These are phyloP conservation scores for Cercospora nicotianae DNA, from an alignment of 2,329 filamentous ascomycete genomes.

Conservation along the genomic window DNA sequence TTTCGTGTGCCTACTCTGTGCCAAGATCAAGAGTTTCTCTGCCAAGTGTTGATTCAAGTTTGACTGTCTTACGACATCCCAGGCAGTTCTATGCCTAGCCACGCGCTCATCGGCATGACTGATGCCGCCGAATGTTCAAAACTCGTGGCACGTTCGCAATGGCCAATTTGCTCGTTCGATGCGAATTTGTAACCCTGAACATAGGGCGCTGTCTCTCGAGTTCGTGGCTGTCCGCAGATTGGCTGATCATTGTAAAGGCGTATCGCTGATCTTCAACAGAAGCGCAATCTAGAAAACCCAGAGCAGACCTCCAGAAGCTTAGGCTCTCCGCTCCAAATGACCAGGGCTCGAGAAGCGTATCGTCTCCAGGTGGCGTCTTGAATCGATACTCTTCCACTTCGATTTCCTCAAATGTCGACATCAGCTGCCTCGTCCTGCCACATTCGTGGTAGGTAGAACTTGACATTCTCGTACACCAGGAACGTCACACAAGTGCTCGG, in stretches of 20 bases:
- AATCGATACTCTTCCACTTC: not conserved
- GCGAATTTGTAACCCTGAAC: not conserved
- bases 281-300: no score
- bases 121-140: no score
- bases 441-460: slow-evolving; percentile 61
- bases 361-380: not conserved
- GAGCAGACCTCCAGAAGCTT: no score
- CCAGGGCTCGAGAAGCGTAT: no score
- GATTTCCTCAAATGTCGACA: slow-evolving; percentile 2
- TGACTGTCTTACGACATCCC: no score
- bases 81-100: no score
- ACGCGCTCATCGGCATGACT: no score
- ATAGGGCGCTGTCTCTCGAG: not conserved
- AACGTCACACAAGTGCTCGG: slow-evolving; percentile 97
- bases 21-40: no score
- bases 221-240: not conserved
- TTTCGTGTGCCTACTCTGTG: no score
- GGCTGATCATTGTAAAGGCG: no score
- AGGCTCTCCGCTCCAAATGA: not conserved
- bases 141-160: not conserved
- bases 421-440: slow-evolving; percentile 18
- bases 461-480: slow-evolving; percentile 92
- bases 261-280: no score
- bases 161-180: not conserved
- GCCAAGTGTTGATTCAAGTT: no score